Evolutionary conservation across 345 rosid genomes (phyloP).

Genomic region (Eucalyptus polyanthemos): DNA sequence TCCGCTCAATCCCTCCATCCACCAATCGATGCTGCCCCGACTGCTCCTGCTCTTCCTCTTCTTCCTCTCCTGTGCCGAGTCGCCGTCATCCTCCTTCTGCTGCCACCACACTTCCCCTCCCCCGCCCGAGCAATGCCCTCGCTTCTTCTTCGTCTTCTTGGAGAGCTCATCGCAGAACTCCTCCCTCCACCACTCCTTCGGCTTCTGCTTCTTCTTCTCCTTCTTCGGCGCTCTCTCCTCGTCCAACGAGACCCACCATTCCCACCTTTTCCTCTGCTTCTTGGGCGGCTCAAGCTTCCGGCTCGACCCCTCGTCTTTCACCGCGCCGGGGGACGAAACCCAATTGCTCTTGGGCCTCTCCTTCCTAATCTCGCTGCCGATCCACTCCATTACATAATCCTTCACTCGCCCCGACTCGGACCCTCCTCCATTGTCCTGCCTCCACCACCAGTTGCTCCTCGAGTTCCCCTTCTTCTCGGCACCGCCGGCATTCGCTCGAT

Average conservation of each 20-base stretch:
- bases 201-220: not conserved
- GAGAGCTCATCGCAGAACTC: slow-evolving; percentile 77
- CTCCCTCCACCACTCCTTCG: slow-evolving; percentile 98
- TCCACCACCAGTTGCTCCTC: slow-evolving; percentile 57
- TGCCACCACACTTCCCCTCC: slow-evolving; percentile 55
- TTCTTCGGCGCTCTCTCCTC: slow-evolving; percentile 47
- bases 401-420: slow-evolving; percentile 43
- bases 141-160: slow-evolving; percentile 54
- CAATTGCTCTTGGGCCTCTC: slow-evolving; percentile 73
- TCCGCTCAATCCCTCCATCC: slow-evolving; percentile 65
- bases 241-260: slow-evolving; percentile 86
- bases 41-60: slow-evolving; percentile 32
- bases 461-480: slow-evolving; percentile 13
- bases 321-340: not conserved
- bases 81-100: slow-evolving; percentile 35
- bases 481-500: not conserved
- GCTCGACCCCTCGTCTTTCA: not conserved
- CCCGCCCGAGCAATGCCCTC: not conserved
- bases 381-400: slow-evolving; percentile 91
- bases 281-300: slow-evolving; percentile 15
- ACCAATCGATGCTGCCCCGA: slow-evolving; percentile 68
- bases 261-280: slow-evolving; percentile 36
- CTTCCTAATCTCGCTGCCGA: slow-evolving; percentile 68
- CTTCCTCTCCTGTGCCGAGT: slow-evolving; percentile 19
- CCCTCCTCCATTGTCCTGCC: slow-evolving; percentile 27